Conservation (phyloP, 768 basidiomycete genomes). For the Mycena indigotica region DNA sequence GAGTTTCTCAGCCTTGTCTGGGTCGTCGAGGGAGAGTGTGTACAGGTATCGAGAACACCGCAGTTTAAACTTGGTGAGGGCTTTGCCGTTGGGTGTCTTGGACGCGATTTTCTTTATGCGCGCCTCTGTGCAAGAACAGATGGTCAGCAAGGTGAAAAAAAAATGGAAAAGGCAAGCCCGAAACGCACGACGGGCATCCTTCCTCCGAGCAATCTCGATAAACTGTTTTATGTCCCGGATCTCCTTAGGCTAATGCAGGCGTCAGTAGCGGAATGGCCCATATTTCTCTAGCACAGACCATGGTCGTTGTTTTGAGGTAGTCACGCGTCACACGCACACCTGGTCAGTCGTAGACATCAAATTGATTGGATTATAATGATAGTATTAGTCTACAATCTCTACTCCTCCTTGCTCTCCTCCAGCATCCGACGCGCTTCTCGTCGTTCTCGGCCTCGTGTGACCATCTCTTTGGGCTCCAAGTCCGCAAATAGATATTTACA, state of each 20-base stretch:
- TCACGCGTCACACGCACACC: background rate
- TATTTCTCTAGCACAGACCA: background rate
- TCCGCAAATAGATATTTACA: slow-evolving; percentile 91
- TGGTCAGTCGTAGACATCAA: background rate
- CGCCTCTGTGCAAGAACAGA: slow-evolving; percentile 61
- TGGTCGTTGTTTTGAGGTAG: slow-evolving; percentile 16
- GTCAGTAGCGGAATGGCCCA: too few species aligned
- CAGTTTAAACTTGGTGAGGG: slow-evolving; percentile 97
- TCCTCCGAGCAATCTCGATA: slow-evolving; percentile 94
- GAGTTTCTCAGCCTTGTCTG: slow-evolving; percentile 98
- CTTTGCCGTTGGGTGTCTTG: slow-evolving; percentile 67
- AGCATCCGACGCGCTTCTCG: slow-evolving; percentile 60
- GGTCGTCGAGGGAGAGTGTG: slow-evolving; percentile 94
- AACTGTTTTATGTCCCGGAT: slow-evolving; percentile 98
- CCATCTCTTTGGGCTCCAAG: slow-evolving; percentile 80
- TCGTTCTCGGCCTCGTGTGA: slow-evolving; percentile 82
- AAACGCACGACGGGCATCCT: slow-evolving; percentile 93
- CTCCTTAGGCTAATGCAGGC: slow-evolving; percentile 82
- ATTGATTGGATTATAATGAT: too few species aligned
- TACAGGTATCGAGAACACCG: slow-evolving; percentile 96
- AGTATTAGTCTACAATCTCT: slow-evolving; percentile 19
- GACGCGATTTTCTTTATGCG: slow-evolving; percentile 95
- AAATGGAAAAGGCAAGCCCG: too few species aligned
- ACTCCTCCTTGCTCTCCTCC: slow-evolving; percentile 24
- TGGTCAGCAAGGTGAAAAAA: slow-evolving; percentile 1